These are phyloP conservation scores for Microbotryum saponariae DNA, from an alignment of 1,284 basidiomycete species.

Conservation along the genomic window DNA sequence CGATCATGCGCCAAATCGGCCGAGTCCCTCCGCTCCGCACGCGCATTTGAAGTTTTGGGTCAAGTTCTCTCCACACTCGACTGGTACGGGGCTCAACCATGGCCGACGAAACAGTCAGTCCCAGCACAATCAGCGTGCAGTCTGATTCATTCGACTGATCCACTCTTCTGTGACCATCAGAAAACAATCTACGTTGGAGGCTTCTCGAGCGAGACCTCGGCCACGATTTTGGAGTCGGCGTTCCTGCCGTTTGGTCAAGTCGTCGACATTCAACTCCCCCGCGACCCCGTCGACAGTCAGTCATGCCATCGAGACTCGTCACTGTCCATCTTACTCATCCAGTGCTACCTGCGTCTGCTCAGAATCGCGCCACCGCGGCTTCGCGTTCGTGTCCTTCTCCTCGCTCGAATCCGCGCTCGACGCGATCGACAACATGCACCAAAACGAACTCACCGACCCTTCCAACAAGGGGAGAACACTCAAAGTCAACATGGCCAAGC, in stretches of 20 bases:
- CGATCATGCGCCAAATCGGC: no score
- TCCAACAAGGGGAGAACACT: constrained; percentile 22
- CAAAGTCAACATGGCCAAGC: constrained; percentile 36
- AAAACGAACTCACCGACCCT: constrained; percentile 31
- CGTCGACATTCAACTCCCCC: constrained; percentile 36
- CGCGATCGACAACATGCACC: constrained; percentile 40
- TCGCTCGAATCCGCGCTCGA: constrained; percentile 31
- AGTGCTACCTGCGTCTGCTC: neutral
- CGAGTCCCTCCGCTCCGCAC: no score
- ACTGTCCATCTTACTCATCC: neutral
- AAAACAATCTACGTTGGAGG: constrained; percentile 32
- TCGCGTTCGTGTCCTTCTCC: constrained; percentile 36
- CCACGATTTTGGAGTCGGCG: constrained; percentile 30
- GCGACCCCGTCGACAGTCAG: constrained; percentile 33
- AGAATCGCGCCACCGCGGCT: constrained; percentile 32
- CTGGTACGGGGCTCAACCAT: no score
- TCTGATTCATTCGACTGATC: no score
- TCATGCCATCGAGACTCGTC: neutral
- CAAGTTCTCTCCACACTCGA: no score
- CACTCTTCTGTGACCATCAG: neutral
- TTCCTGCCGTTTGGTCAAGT: constrained; percentile 38
- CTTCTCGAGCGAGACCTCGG: constrained; percentile 31
- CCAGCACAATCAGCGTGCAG: no score
- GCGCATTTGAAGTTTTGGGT: no score
- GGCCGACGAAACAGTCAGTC: no score